Conservation (phyloP, 2,329 filamentous ascomycete species). For the Aureobasidium pullulans region DNA sequence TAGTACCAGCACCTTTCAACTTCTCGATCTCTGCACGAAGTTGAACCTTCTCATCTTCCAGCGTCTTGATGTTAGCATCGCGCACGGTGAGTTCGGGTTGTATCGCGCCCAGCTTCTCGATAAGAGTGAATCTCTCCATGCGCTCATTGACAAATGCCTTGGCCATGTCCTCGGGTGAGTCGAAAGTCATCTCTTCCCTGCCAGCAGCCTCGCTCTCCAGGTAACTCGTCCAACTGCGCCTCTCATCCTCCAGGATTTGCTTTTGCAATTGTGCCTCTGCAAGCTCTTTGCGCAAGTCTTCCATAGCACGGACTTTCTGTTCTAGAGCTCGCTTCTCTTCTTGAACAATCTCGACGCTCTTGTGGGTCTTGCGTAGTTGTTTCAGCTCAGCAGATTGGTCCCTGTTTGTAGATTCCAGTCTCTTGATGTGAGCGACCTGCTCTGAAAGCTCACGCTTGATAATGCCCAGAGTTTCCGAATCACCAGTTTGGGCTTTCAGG, state of each 20-base stretch:
- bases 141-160: constrained; percentile 76
- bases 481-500: constrained; percentile 78
- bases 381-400: constrained; percentile 75
- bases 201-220: constrained; percentile 60
- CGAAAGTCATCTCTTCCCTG: constrained; percentile 62
- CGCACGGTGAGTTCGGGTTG: constrained; percentile 72
- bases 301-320: constrained; percentile 66
- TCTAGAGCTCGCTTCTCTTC: constrained; percentile 86
- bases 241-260: constrained; percentile 82
- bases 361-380: constrained; percentile 71
- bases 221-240: constrained; percentile 77
- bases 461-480: constrained; percentile 75
- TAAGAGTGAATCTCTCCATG: constrained; percentile 68
- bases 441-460: constrained; percentile 85
- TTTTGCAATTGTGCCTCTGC: constrained; percentile 73
- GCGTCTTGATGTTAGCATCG: constrained; percentile 62
- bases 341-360: constrained; percentile 86
- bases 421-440: constrained; percentile 84
- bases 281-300: constrained; percentile 67
- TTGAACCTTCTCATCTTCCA: constrained; percentile 62
- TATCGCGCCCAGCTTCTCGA: constrained; percentile 71
- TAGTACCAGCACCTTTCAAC: constrained; percentile 42
- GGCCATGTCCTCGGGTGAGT: constrained; percentile 81
- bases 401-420: constrained; percentile 70
- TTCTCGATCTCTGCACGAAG: constrained; percentile 65